Evolutionary conservation across 805 yeast species (phyloP).

Genomic region (Blastobotrys attinorum): DNA sequence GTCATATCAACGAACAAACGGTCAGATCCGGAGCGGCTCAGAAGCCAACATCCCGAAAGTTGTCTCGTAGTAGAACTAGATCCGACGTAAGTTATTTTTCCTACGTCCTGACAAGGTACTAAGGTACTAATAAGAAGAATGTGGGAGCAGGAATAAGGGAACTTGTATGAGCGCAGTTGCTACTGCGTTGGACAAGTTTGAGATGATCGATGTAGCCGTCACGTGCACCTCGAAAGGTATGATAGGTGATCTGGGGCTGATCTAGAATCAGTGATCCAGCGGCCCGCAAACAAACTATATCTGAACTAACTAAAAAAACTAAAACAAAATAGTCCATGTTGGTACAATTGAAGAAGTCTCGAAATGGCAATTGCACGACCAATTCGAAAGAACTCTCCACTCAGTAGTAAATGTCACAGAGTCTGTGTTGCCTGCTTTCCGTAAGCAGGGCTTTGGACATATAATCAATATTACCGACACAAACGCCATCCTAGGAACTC

Average conservation of each 20-base stretch:
- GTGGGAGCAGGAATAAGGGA: conserved; percentile 3
- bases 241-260: too few relatives aligned
- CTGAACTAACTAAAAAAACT: background rate
- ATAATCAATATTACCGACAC: conserved; percentile 23
- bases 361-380: conserved; percentile 13
- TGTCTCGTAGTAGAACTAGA: conserved; percentile 11
- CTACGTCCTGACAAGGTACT: background rate
- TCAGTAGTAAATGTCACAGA: conserved; percentile 17
- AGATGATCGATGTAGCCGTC: conserved; percentile 16
- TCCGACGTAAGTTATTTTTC: conserved; percentile 5
- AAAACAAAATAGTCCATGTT: conserved; percentile 7
- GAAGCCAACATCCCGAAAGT: conserved; percentile 7
- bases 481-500: conserved; percentile 24
- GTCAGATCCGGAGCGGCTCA: background rate
- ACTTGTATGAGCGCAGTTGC: conserved; percentile 16
- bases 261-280: too few relatives aligned
- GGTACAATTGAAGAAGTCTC: conserved; percentile 17
- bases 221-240: conserved; percentile 6
- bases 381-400: conserved; percentile 13
- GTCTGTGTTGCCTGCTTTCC: conserved; percentile 23
- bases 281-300: too few relatives aligned
- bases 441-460: conserved; percentile 23
- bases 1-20: conserved; percentile 9
- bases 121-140: too few relatives aligned
- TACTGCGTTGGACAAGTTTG: conserved; percentile 10